Evolutionary conservation across 2,329 filamentous ascomycete species (phyloP).

Genomic region (Elsinoe arachidis): DNA sequence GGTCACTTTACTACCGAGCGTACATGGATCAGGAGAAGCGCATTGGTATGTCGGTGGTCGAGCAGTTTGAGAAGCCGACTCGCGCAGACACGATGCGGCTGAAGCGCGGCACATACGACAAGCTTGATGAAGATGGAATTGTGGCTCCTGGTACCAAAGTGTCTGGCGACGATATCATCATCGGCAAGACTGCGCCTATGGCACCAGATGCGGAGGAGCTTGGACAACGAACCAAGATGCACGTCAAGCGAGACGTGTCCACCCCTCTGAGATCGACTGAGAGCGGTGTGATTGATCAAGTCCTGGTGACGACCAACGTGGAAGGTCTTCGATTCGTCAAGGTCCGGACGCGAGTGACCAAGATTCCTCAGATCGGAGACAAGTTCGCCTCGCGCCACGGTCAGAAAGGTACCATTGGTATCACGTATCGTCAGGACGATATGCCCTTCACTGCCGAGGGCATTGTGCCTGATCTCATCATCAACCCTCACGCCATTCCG

Average conservation of each 20-base stretch:
- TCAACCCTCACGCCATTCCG: constrained; percentile 98
- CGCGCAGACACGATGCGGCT: constrained; percentile 79
- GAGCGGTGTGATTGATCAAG: constrained; percentile 90
- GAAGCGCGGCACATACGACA: constrained; percentile 64
- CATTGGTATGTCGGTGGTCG: constrained; percentile 84
- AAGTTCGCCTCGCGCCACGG: constrained; percentile 99
- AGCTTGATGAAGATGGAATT: constrained; percentile 93
- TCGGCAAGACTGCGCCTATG: constrained; percentile 95
- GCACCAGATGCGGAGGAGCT: constrained; percentile 87
- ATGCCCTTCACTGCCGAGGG: constrained; percentile 97
- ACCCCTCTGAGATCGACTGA: constrained; percentile 92
- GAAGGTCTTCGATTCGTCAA: constrained; percentile 96
- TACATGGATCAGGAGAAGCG: constrained; percentile 97
- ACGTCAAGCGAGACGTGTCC: constrained; percentile 91
- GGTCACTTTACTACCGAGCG: constrained; percentile 93
- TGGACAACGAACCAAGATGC: constrained; percentile 79
- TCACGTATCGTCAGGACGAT: constrained; percentile 94
- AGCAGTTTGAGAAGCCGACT: constrained; percentile 92
- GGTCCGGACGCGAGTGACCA: constrained; percentile 92
- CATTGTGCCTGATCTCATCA: constrained; percentile 89
- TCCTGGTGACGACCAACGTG: constrained; percentile 86
- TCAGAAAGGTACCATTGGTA: constrained; percentile 98
- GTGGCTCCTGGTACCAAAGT: constrained; percentile 90
- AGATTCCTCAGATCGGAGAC: constrained; percentile 96
- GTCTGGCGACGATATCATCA: constrained; percentile 96